Percentiles rank a stretch among this genome's conserved stretches.
Evolutionary conservation across 2,329 filamentous ascomycete genomes (phyloP).

Genomic region (Exophiala calicioides): DNA sequence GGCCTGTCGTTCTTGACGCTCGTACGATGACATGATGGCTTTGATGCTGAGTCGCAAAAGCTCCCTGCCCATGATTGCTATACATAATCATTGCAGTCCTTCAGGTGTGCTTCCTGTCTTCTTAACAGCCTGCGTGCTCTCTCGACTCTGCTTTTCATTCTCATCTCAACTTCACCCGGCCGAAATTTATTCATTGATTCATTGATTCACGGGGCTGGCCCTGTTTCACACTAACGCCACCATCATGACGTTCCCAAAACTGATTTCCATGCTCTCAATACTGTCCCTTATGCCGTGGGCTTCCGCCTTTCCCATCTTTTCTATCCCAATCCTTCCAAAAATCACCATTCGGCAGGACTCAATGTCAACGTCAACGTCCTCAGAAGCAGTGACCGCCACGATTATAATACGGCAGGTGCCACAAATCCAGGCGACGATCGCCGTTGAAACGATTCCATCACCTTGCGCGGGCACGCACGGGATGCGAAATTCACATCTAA

Average conservation of each 20-base stretch:
- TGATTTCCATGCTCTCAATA: background rate
- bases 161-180: no score
- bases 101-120: no score
- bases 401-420: background rate
- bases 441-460: background rate
- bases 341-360: conserved; percentile 13
- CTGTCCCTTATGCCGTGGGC: background rate
- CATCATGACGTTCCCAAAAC: conserved; percentile 1
- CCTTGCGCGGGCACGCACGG: conserved; percentile 7
- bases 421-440: background rate
- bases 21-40: background rate
- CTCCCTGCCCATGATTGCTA: no score
- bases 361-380: background rate
- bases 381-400: no score
- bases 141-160: background rate
- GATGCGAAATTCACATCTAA: conserved; percentile 1
- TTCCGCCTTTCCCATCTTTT: conserved; percentile 2
- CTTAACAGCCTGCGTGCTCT: no score
- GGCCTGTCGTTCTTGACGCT: background rate
- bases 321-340: conserved; percentile 12
- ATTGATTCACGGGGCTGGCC: background rate
- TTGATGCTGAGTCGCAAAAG: no score
- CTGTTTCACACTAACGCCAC: background rate
- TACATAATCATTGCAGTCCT: no score
- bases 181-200: background rate